A percentile compares a stretch with the other conserved stretches of the same genome.
Evolutionary conservation across 805 yeast species (phyloP).

Genomic region (Wickerhamomyces strasburgensis): DNA sequence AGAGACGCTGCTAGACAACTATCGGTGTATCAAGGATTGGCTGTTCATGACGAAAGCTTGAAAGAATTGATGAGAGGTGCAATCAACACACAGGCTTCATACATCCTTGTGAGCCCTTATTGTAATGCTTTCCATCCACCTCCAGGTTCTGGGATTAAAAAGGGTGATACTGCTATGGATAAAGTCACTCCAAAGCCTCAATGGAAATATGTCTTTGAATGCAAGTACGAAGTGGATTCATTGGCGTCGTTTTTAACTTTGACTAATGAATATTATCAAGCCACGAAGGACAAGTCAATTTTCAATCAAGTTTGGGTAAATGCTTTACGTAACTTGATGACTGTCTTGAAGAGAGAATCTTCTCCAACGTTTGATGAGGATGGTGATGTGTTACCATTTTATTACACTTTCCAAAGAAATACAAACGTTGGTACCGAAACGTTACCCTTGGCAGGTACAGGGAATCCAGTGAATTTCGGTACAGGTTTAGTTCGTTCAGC

Average conservation of each 20-base stretch:
- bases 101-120: conserved; percentile 60
- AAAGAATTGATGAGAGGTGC: conserved; percentile 65
- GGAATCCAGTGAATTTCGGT: conserved; percentile 72
- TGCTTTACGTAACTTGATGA: conserved; percentile 49
- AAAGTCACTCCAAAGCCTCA: conserved; percentile 64
- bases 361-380: conserved; percentile 50
- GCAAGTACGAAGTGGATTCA: conserved; percentile 86
- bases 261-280: conserved; percentile 61
- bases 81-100: conserved; percentile 70
- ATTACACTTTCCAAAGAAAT: conserved; percentile 66
- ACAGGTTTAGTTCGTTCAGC: conserved; percentile 78
- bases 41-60: conserved; percentile 45
- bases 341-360: conserved; percentile 55
- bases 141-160: conserved; percentile 33
- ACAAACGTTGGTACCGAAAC: conserved; percentile 82
- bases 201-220: conserved; percentile 73
- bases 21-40: conserved; percentile 64
- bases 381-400: conserved; percentile 38
- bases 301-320: conserved; percentile 47
- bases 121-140: conserved; percentile 95
- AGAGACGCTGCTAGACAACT: conserved; percentile 83
- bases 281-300: conserved; percentile 44
- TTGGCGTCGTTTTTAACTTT: conserved; percentile 76
- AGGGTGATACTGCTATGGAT: conserved; percentile 53
- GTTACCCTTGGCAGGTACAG: conserved; percentile 68